These are phyloP conservation scores for Pythium grandisporangium DNA, from an alignment of 352 stramenopile genomes.

Conservation along the genomic window DNA sequence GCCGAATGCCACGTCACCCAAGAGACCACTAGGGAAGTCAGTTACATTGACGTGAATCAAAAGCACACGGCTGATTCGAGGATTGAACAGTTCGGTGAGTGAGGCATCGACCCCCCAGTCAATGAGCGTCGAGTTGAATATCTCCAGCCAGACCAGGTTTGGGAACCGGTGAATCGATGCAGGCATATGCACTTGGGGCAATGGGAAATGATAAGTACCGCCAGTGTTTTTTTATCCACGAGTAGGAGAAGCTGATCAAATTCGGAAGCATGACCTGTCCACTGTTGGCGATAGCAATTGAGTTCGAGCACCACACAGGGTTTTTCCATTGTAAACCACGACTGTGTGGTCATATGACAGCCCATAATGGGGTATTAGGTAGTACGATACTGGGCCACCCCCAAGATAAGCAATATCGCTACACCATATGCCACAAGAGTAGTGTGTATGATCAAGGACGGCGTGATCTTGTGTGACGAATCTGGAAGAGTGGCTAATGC, in stretches of 20 bases:
- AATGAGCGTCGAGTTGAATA: slow-evolving; percentile 13
- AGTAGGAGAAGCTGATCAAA: neutral
- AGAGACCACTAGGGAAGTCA: neutral
- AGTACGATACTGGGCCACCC: neutral
- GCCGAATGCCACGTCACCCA: too few species aligned
- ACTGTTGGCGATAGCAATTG: slow-evolving; percentile 6
- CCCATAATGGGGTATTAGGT: neutral
- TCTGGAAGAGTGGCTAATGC: too few species aligned
- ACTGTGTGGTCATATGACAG: neutral
- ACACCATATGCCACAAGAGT: slow-evolving; percentile 3
- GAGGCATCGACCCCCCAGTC: slow-evolving; percentile 4
- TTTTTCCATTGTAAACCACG: slow-evolving; percentile 7
- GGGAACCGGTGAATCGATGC: slow-evolving; percentile 1
- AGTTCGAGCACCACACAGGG: slow-evolving; percentile 10
- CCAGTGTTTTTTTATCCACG: neutral
- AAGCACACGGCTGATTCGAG: slow-evolving; percentile 1
- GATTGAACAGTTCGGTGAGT: neutral
- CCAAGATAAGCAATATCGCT: neutral
- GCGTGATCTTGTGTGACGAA: too few species aligned
- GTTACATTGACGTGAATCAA: neutral
- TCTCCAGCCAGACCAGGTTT: slow-evolving; percentile 9
- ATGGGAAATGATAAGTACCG: slow-evolving; percentile 7
- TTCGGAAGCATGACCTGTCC: neutral
- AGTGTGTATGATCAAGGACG: too few species aligned
- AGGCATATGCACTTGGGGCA: slow-evolving; percentile 7